Evolutionary conservation across 768 basidiomycete genomes (phyloP).

Genomic region (Amanita molliuscula): DNA sequence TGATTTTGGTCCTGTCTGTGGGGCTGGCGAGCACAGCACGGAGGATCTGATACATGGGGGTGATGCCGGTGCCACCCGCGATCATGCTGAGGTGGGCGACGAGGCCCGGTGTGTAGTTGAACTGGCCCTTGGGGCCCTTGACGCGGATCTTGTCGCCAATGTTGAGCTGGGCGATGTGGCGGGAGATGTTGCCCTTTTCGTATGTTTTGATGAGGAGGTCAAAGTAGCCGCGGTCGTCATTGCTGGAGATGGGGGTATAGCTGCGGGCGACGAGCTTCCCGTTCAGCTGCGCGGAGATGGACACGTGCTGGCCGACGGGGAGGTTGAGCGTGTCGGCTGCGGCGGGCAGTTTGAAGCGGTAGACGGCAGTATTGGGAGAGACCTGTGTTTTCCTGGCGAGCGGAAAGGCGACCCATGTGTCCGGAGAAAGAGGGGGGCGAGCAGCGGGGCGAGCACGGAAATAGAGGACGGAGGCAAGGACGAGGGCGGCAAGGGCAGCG

Average conservation of each 20-base stretch:
- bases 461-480: conserved; percentile 41
- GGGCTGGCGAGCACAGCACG: conserved; percentile 87
- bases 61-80: conserved; percentile 96
- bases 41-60: conserved; percentile 98
- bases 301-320: conserved; percentile 95
- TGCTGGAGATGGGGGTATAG: conserved; percentile 93
- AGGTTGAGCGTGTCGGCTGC: conserved; percentile 77
- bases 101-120: conserved; percentile 69
- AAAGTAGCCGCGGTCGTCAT: conserved; percentile 89
- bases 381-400: conserved; percentile 73
- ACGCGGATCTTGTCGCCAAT: conserved; percentile 82
- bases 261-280: conserved; percentile 86
- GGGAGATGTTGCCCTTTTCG: conserved; percentile 95
- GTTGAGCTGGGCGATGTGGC: conserved; percentile 70
- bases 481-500: conserved; percentile 39
- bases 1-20: conserved; percentile 71
- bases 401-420: conserved; percentile 73
- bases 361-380: conserved; percentile 96
- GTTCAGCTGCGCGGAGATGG: conserved; percentile 80
- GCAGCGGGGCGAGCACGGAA: conserved; percentile 20
- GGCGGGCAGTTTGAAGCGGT: conserved; percentile 81
- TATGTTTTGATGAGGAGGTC: conserved; percentile 98
- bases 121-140: conserved; percentile 96
- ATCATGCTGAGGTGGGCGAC: conserved; percentile 90
- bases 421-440: conserved; percentile 59